Base-by-base conservation (phyloP, 768 basidiomycete genomes). In the Lactarius quietus region DNA sequence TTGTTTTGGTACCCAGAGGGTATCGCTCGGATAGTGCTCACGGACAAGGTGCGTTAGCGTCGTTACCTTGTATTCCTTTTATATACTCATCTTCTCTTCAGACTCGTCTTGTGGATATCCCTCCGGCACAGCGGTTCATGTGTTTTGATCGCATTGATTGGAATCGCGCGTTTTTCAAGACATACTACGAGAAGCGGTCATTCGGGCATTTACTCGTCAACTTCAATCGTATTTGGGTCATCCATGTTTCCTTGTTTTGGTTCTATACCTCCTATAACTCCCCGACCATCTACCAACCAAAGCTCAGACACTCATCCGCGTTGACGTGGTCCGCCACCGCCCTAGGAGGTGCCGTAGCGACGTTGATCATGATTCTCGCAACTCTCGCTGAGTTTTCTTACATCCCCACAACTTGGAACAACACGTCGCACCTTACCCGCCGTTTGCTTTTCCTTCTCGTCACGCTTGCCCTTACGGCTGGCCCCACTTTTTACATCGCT, bases 1-100 rank as follows among this genome's bases (percentile, higher is more conserved):
- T 78, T 99, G 55, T 99, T 99, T 77, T 99, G 96, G 97, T 99
- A 98, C 75, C 97, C 96, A 3, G 97, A 99, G 69, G 97, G 97
- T 36, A 95, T 99, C 72, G 92, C 95, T 12, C 81, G 93, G 35
- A 98, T 99, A 72, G 85, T 87, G 3, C 82, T 98, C 48, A 83
- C 79, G 20, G 93, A 98, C 81, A 96, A 93, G 84, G 93, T 93
- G n/a, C 7, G 38, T 57, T 3, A 33, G 48, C 38, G 33, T 29
- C 26, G 29, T 35, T 15, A n/a, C 10, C 3, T 12, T 43, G 33
- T 33, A n/a, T 35, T 52, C n/a, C 23, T 3, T 43, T 18, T 2
- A 35, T 54, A 28, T 20, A 26, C 12, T 38, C 10, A 41, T 54
- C 3, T n/a, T 3, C 23, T 20, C 17, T 26, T 18, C 68, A 96